A percentile compares a stretch with the other conserved stretches of the same genome.
Conservation (phyloP, 257 asterid species). For the Leonotis leonurus region DNA sequence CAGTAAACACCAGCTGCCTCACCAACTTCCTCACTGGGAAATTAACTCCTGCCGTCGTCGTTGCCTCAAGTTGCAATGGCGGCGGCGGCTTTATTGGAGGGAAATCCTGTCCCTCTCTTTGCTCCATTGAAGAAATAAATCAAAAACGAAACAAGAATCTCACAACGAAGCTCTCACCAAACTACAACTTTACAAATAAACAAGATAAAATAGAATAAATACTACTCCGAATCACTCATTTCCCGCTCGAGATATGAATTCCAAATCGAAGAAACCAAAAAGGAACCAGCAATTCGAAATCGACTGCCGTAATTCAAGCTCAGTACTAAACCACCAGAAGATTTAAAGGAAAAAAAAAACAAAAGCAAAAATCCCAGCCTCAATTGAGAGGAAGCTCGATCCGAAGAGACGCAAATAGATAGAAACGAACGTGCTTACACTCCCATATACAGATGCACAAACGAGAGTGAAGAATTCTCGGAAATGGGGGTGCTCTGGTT, state of each 20-base stretch:
- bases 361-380: conserved; percentile 15
- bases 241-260: background rate
- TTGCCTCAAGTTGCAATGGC: conserved; percentile 33
- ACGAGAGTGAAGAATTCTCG: conserved; percentile 18
- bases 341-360: conserved; percentile 11
- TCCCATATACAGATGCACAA: conserved; percentile 7
- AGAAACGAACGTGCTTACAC: conserved; percentile 5
- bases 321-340: conserved; percentile 33
- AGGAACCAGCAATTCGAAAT: conserved; percentile 4
- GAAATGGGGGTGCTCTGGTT: too few species aligned
- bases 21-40: conserved; percentile 68
- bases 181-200: background rate
- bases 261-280: background rate
- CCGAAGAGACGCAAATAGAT: background rate
- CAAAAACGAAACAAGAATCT: background rate
- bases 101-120: conserved; percentile 60
- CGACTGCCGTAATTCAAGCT: conserved; percentile 23
- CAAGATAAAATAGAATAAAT: background rate
- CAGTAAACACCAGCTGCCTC: conserved; percentile 86
- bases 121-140: conserved; percentile 44
- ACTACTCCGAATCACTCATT: conserved; percentile 2
- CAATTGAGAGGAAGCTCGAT: conserved; percentile 21
- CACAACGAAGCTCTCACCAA: conserved; percentile 10
- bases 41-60: conserved; percentile 35
- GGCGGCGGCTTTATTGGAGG: conserved; percentile 38